Percentiles rank a stretch among this genome's conserved stretches.
phyloP scores from a whole-genome alignment of 1,284 basidiomycete genomes.

The Tausonia pullulans region DNA sequence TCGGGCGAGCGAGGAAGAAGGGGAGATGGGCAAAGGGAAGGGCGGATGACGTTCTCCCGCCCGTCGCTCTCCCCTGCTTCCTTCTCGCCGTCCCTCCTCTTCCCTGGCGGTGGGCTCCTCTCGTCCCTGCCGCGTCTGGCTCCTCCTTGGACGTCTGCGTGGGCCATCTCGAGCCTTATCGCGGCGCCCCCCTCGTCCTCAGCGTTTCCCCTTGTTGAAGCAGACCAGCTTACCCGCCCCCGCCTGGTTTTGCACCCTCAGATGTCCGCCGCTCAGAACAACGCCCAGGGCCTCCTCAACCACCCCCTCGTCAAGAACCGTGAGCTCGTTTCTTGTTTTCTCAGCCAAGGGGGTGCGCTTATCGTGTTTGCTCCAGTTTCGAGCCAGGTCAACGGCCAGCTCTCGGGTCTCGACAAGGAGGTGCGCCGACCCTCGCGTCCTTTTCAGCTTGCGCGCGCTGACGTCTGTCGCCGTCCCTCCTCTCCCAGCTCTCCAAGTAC shows the following conservation, averaged over 20 bases:
- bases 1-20: background rate
- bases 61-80: background rate
- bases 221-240: background rate
- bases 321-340: background rate
- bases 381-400: constrained; percentile 61
- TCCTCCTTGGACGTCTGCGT: background rate
- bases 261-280: constrained; percentile 63
- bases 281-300: constrained; percentile 39
- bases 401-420: constrained; percentile 86
- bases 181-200: background rate
- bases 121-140: background rate
- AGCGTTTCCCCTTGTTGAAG: background rate
- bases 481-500: constrained; percentile 70
- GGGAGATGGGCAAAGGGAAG: background rate
- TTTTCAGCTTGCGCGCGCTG: background rate
- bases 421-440: constrained; percentile 39
- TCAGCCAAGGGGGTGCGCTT: background rate
- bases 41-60: background rate
- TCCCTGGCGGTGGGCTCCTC: too few species aligned
- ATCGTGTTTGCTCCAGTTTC: constrained; percentile 37
- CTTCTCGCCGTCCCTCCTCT: too few species aligned
- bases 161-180: background rate
- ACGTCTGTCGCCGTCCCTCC: background rate
- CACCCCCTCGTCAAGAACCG: constrained; percentile 69
- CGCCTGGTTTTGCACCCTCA: constrained; percentile 21